phyloP scores from a whole-genome alignment of 2,329 filamentous ascomycete genomes.

The Fusarium mangiferae region DNA sequence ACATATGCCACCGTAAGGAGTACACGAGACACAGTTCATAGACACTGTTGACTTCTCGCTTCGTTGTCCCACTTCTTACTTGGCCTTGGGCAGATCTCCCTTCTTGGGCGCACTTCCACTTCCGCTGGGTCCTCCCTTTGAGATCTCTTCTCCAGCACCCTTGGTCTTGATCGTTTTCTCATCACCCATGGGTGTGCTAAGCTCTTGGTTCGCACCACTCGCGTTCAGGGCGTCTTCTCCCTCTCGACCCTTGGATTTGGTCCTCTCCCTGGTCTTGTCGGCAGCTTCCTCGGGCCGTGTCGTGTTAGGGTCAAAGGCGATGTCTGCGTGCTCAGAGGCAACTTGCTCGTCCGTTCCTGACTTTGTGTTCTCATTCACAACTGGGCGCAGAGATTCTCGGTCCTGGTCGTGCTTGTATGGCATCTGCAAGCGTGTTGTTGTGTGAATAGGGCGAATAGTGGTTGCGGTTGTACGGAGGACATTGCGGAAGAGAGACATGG shows the following conservation, averaged over 20 bases:
- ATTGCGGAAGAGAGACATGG: constrained; percentile 38
- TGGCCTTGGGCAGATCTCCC: constrained; percentile 22
- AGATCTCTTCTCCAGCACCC: constrained; percentile 48
- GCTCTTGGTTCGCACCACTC: constrained; percentile 57
- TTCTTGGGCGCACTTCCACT: constrained; percentile 47
- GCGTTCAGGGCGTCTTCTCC: constrained; percentile 51
- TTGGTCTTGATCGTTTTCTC: constrained; percentile 49
- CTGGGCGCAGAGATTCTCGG: constrained; percentile 72
- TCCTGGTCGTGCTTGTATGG: constrained; percentile 66
- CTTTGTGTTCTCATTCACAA: constrained; percentile 73
- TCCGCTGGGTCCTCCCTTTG: constrained; percentile 50
- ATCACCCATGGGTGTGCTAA: constrained; percentile 54
- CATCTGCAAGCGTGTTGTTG: constrained; percentile 37
- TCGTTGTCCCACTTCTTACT: not conserved
- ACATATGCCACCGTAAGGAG: not conserved
- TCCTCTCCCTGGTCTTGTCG: constrained; percentile 58
- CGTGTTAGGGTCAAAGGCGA: constrained; percentile 75
- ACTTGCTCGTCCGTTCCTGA: constrained; percentile 71
- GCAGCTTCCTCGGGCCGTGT: constrained; percentile 74
- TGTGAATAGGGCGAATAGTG: constrained; percentile 48
- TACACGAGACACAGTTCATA: not conserved
- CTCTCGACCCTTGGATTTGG: constrained; percentile 43
- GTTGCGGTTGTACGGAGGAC: constrained; percentile 30
- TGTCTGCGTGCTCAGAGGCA: constrained; percentile 63
- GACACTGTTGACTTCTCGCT: not conserved